Conservation (phyloP, 2,329 filamentous ascomycete species). For the Teratosphaeria gauchensis region DNA sequence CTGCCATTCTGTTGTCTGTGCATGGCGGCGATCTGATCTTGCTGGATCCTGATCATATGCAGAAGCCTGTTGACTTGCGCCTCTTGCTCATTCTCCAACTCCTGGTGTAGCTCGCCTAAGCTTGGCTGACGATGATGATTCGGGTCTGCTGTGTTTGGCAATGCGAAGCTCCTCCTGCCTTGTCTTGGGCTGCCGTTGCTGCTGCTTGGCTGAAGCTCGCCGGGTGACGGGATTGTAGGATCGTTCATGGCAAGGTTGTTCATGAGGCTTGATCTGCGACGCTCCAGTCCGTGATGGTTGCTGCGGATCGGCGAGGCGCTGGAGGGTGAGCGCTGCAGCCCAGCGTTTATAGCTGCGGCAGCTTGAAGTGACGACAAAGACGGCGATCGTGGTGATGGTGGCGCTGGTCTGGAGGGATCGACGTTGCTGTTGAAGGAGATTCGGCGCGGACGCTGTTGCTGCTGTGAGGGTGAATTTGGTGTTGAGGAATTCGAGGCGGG, state of each 20-base stretch:
- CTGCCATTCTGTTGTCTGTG: conserved; percentile 7
- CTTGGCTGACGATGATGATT: conserved; percentile 60
- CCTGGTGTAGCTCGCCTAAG: conserved; percentile 67
- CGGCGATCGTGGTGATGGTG: conserved; percentile 53
- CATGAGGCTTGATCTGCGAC: conserved; percentile 58
- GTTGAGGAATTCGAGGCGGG: conserved; percentile 38
- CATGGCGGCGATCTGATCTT: conserved; percentile 56
- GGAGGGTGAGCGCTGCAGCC: conserved; percentile 40
- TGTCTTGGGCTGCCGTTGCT: conserved; percentile 17
- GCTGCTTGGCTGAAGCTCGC: conserved; percentile 49
- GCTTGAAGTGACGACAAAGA: conserved; percentile 63
- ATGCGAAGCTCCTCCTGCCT: conserved; percentile 30
- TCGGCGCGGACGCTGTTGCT: conserved; percentile 18
- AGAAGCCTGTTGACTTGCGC: conserved; percentile 71
- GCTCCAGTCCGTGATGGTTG: conserved; percentile 34
- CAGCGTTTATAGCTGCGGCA: conserved; percentile 67
- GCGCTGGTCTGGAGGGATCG: conserved; percentile 33
- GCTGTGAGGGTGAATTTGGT: conserved; percentile 24
- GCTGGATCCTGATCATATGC: conserved; percentile 66
- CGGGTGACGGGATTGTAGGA: conserved; percentile 55
- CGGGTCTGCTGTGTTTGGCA: conserved; percentile 41
- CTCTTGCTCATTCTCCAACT: conserved; percentile 70
- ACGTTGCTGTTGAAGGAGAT: conserved; percentile 25
- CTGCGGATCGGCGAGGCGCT: conserved; percentile 29
- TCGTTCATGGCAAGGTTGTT: conserved; percentile 69